phyloP scores from a whole-genome alignment of 2,329 filamentous ascomycete genomes.

The Monilinia aucupariae region DNA sequence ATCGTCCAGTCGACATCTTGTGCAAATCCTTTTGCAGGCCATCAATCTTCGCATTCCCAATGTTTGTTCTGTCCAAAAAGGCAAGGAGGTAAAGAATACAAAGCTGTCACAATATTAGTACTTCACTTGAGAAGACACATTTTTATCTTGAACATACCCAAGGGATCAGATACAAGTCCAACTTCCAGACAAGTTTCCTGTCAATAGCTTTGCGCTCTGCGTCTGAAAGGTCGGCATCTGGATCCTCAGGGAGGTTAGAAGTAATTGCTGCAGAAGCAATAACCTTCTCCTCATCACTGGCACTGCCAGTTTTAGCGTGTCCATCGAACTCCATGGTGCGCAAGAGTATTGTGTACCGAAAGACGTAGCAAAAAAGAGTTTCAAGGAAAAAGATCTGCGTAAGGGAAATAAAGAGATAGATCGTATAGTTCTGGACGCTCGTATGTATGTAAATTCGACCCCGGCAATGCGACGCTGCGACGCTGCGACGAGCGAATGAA shows the following conservation, averaged over 20 bases:
- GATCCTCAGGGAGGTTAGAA: conserved; percentile 39
- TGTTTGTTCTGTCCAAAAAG: conserved; percentile 73
- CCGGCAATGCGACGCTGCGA: background rate
- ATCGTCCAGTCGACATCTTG: conserved; percentile 56
- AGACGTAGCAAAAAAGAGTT: background rate
- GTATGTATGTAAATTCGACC: background rate
- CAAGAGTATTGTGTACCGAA: background rate
- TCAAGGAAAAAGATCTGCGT: background rate
- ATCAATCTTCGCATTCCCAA: conserved; percentile 66
- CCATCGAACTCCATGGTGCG: conserved; percentile 9
- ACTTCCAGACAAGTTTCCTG: conserved; percentile 54
- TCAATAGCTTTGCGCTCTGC: conserved; percentile 58
- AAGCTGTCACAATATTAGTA: conserved; percentile 39
- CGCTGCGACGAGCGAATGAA: background rate
- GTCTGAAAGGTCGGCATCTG: conserved; percentile 58
- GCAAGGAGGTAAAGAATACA: conserved; percentile 70
- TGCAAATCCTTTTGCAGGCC: conserved; percentile 54
- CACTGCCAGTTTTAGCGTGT: background rate
- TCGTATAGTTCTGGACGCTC: background rate
- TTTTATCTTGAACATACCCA: conserved; percentile 39
- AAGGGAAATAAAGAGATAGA: background rate
- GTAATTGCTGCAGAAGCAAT: background rate
- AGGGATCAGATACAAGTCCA: conserved; percentile 57
- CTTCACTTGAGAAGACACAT: background rate
- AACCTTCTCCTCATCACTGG: conserved; percentile 16